Evolutionary conservation across 768 basidiomycete genomes (phyloP).

Genomic region (Agrocybe praecox): DNA sequence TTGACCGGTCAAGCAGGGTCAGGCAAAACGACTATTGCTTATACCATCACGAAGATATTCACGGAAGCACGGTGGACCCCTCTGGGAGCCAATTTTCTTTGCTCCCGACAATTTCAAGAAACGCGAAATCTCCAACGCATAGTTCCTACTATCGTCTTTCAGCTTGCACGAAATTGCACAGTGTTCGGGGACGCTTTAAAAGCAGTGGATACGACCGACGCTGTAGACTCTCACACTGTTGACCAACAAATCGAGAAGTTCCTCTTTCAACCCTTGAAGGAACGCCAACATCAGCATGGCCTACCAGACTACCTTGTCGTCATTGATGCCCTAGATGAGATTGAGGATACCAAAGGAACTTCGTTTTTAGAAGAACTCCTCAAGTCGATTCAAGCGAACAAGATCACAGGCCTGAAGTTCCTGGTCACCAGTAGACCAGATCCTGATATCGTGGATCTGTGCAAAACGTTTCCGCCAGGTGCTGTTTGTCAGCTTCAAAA

Average conservation of each 20-base stretch:
- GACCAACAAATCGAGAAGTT: slow-evolving; percentile 1
- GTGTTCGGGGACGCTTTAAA: background rate
- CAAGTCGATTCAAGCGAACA: background rate
- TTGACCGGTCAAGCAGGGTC: slow-evolving; percentile 12
- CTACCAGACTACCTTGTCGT: slow-evolving; percentile 18
- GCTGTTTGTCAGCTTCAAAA: slow-evolving; percentile 12
- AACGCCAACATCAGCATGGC: background rate
- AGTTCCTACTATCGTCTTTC: background rate
- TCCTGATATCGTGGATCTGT: slow-evolving; percentile 13
- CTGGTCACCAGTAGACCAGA: slow-evolving; percentile 23
- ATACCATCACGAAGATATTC: slow-evolving; percentile 8
- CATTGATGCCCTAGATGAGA: slow-evolving; percentile 27
- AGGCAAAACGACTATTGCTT: slow-evolving; percentile 11
- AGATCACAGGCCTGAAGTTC: slow-evolving; percentile 18
- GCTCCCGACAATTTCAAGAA: slow-evolving; percentile 3
- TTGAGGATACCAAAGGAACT: slow-evolving; percentile 10
- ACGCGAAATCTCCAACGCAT: background rate
- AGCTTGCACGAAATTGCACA: background rate
- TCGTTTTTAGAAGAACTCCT: slow-evolving; percentile 15
- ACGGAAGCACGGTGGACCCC: background rate
- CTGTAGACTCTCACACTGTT: background rate
- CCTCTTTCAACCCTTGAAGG: slow-evolving; percentile 21
- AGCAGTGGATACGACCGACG: no score
- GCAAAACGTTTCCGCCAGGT: slow-evolving; percentile 6
- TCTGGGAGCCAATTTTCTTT: slow-evolving; percentile 3